Evolutionary conservation across 2,329 filamentous ascomycete genomes (phyloP).

Genomic region (Fusarium equiseti): DNA sequence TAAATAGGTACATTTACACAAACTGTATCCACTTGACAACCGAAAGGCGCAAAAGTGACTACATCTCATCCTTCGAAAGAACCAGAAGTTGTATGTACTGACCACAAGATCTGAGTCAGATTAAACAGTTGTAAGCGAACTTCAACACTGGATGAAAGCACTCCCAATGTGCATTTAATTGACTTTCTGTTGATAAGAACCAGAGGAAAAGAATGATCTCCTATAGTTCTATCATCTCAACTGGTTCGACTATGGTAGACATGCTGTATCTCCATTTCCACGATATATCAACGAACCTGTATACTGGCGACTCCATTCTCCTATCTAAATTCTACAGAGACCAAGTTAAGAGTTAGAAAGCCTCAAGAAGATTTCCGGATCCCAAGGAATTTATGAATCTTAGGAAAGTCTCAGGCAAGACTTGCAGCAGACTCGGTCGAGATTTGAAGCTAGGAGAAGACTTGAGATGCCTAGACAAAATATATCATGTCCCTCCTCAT

Average conservation of each 20-base stretch:
- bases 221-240: background rate
- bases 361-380: background rate
- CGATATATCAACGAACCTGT: background rate
- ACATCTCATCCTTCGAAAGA: slow-evolving; percentile 15
- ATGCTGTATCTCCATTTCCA: background rate
- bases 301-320: background rate
- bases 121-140: no score
- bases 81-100: background rate
- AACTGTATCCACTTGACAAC: slow-evolving; percentile 23
- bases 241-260: background rate
- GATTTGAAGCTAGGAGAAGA: background rate
- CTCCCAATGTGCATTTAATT: background rate
- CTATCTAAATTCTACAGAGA: background rate
- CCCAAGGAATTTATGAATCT: background rate
- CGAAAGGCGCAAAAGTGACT: slow-evolving; percentile 7
- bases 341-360: background rate
- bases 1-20: background rate
- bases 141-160: background rate
- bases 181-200: background rate
- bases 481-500: background rate
- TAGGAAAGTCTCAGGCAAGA: background rate
- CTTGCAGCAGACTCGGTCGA: background rate
- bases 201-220: background rate
- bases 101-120: background rate
- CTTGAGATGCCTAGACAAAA: background rate